These are phyloP conservation scores for Beauveria pseudobassiana DNA, from an alignment of 2,329 filamentous ascomycete species.

Conservation along the genomic window DNA sequence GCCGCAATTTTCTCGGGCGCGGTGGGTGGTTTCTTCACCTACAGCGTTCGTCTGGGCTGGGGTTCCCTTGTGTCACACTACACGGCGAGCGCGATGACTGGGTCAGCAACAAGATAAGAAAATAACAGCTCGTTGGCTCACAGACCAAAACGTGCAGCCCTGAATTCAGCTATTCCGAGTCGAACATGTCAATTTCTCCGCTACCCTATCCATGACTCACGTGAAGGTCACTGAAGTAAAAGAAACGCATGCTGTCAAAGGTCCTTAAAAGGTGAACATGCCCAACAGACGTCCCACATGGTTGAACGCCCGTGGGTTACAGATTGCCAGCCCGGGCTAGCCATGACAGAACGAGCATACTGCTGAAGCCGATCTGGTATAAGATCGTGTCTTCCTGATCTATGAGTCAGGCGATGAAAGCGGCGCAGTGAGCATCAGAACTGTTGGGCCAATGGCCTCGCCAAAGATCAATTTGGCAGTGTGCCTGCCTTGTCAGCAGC, in stretches of 20 bases:
- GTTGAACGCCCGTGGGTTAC: constrained; percentile 3
- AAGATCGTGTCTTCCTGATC: constrained; percentile 1
- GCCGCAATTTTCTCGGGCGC: not conserved
- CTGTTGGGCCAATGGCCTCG: not conserved
- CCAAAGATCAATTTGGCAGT: not conserved
- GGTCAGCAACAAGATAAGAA: not conserved
- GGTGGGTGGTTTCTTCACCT: not conserved
- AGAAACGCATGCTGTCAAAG: no score
- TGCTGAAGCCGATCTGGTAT: not conserved
- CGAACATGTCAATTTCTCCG: no score
- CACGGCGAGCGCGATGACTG: not conserved
- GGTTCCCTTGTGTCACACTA: not conserved
- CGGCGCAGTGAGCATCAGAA: not conserved
- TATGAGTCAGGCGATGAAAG: not conserved
- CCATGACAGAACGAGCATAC: not conserved
- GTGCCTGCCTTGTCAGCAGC: no score
- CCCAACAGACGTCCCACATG: constrained; percentile 3
- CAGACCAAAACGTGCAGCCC: no score
- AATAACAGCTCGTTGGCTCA: no score
- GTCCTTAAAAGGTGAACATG: not conserved
- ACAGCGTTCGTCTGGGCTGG: not conserved
- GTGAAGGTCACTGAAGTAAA: not conserved
- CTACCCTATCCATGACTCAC: no score
- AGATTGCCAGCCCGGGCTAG: not conserved
- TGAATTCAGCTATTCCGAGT: no score